Evolutionary conservation across 2,329 filamentous ascomycete genomes (phyloP).

Genomic region (Cercospora janseana): DNA sequence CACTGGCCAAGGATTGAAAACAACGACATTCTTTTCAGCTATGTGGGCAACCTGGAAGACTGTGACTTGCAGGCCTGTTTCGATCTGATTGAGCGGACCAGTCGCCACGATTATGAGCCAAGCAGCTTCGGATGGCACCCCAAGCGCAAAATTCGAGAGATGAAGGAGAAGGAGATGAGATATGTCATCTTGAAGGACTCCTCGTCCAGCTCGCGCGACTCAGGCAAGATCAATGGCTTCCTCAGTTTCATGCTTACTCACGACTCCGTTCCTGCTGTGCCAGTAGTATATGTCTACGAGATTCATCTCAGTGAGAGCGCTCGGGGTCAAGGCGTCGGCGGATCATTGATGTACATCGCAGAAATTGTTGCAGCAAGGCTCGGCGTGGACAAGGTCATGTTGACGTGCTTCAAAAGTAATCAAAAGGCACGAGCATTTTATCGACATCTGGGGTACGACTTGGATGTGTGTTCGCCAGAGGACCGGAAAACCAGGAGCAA

Average conservation of each 20-base stretch:
- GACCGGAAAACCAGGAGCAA: constrained; percentile 51
- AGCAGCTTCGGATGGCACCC: constrained; percentile 65
- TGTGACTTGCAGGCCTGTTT: constrained; percentile 50
- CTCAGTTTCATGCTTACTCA: constrained; percentile 70
- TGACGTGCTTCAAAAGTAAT: constrained; percentile 70
- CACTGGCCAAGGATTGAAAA: not conserved
- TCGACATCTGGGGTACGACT: constrained; percentile 54
- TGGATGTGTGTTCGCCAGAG: constrained; percentile 54
- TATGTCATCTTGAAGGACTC: constrained; percentile 56
- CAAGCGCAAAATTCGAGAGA: constrained; percentile 62
- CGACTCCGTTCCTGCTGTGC: constrained; percentile 57
- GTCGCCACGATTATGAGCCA: constrained; percentile 60
- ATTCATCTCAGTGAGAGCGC: constrained; percentile 63
- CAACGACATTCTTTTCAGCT: not conserved
- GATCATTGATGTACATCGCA: constrained; percentile 57
- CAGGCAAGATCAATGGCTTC: constrained; percentile 40
- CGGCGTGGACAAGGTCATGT: constrained; percentile 65
- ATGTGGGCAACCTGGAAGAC: constrained; percentile 8
- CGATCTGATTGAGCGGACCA: constrained; percentile 61
- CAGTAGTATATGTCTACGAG: constrained; percentile 76
- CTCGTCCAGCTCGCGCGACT: not conserved
- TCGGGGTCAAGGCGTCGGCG: constrained; percentile 62
- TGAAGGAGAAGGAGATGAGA: constrained; percentile 64
- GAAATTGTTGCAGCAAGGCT: constrained; percentile 55
- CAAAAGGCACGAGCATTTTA: constrained; percentile 60